Evolutionary conservation across 805 yeast species (phyloP).

Genomic region (Clavispora santaluciae): DNA sequence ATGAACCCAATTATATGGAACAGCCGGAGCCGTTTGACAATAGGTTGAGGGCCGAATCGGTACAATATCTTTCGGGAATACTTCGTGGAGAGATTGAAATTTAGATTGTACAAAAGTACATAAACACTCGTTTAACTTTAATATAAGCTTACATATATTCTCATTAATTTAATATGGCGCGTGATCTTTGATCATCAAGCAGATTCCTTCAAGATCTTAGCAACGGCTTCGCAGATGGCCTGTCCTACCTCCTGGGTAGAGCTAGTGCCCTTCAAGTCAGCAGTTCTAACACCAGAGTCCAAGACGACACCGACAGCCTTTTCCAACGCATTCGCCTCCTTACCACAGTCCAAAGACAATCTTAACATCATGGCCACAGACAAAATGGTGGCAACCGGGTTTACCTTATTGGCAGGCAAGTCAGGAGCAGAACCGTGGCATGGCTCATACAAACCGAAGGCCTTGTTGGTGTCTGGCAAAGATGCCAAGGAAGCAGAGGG

Average conservation of each 20-base stretch:
- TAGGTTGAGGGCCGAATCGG: slow-evolving; percentile 20
- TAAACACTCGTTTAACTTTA: too few species aligned
- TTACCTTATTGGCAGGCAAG: slow-evolving; percentile 78
- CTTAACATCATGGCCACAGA: slow-evolving; percentile 98
- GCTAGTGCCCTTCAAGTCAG: slow-evolving; percentile 81
- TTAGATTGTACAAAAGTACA: too few species aligned
- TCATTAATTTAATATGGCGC: not conserved
- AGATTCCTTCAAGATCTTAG: slow-evolving; percentile 39
- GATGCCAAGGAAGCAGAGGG: slow-evolving; percentile 97
- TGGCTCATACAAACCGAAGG: slow-evolving; percentile 96
- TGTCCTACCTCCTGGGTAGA: slow-evolving; percentile 91
- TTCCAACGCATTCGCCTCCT: slow-evolving; percentile 87
- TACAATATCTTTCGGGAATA: slow-evolving; percentile 29
- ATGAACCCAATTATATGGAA: slow-evolving; percentile 2
- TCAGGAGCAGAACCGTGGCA: slow-evolving; percentile 99
- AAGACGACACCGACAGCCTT: slow-evolving; percentile 79
- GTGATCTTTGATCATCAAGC: not conserved
- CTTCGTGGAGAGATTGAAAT: slow-evolving; percentile 22
- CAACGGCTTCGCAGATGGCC: slow-evolving; percentile 76
- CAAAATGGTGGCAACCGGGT: slow-evolving; percentile 91
- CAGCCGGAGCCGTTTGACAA: slow-evolving; percentile 1
- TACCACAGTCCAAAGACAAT: slow-evolving; percentile 73
- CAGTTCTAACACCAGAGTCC: slow-evolving; percentile 84
- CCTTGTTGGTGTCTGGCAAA: slow-evolving; percentile 90
- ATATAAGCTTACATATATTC: not conserved